Base-by-base conservation (phyloP, 129 eudicot species). In the Erigeron canadensis region DNA sequence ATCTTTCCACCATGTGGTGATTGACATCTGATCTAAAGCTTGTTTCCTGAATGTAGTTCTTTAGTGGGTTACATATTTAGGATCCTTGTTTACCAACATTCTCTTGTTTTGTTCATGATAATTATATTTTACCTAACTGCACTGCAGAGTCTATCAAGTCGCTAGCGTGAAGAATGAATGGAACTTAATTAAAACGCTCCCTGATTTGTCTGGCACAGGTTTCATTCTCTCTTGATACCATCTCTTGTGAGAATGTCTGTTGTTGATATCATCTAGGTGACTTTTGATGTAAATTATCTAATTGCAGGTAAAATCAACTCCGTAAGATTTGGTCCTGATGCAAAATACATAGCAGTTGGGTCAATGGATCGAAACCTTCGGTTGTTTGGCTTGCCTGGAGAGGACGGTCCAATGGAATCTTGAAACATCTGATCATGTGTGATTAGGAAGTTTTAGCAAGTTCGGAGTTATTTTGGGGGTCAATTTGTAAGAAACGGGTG, bases 141-240 rank as follows among this genome's bases (percentile, higher is more conserved):
- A 41, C 18, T 83, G 66, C 96, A 94, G 98, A 74, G 93, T 94
- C 22, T 90, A 87, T 73, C 96, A 94, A 87, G 97, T 90, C 71
- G 98, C 98, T 16, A 94, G 80, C 60, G 97, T 94, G 44, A 94
- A 90, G 82, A 76, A 96, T 37, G 98, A 94, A 74, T 94, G 98
- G 98, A 89, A 89, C 75, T 81, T 86, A 64, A 80, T 94, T 57
- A 94, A 94, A 78, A 90, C 92, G 18, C 74, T 94, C 60, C 98
- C 97, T 19, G 98, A 94, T 83, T 79, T 94, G 78, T 94, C 98
- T 23, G 98, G 98, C 86, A 89, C 97, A 89, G 98, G 98, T 94
- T 15, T 54, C 13, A 10, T 57, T 77, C 61, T 12, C 15, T 68
- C 56, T 47, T 34, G 16, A 38, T n/a, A 51, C 15, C 55, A 11